Conservation (phyloP, 2,329 filamentous ascomycete species). For the Neocatenulostroma microsporum region DNA sequence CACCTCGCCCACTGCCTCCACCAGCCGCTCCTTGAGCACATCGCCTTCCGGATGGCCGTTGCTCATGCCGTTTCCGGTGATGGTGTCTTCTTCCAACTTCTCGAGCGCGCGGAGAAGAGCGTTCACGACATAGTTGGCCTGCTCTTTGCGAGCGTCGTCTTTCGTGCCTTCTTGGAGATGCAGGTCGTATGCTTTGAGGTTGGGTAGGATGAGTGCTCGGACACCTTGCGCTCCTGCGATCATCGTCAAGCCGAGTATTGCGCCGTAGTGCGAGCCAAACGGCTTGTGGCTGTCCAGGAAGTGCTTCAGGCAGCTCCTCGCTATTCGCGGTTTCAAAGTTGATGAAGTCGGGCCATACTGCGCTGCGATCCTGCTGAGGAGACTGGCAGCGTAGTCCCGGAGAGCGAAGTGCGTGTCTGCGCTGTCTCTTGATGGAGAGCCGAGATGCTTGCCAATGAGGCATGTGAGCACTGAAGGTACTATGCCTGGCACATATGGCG, state of each 20-base stretch:
- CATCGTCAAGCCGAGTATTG: slow-evolving; percentile 68
- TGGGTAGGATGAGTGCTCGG: slow-evolving; percentile 57
- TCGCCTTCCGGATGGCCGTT: slow-evolving; percentile 38
- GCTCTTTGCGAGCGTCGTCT: slow-evolving; percentile 48
- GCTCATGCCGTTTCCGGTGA: slow-evolving; percentile 16
- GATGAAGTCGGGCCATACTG: slow-evolving; percentile 77
- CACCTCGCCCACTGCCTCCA: slow-evolving; percentile 39
- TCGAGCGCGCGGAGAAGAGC: slow-evolving; percentile 51
- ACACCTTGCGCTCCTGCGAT: slow-evolving; percentile 64
- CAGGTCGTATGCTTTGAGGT: slow-evolving; percentile 56
- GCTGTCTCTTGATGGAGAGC: slow-evolving; percentile 42
- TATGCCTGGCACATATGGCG: slow-evolving; percentile 61
- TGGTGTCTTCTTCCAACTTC: slow-evolving; percentile 43
- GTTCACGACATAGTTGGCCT: slow-evolving; percentile 53
- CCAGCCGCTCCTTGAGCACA: slow-evolving; percentile 33
- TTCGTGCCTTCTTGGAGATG: slow-evolving; percentile 50
- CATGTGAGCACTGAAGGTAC: slow-evolving; percentile 88
- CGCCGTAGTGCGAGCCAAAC: slow-evolving; percentile 79
- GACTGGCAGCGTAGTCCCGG: slow-evolving; percentile 72
- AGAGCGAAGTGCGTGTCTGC: slow-evolving; percentile 64
- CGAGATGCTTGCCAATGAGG: slow-evolving; percentile 74
- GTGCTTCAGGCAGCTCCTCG: slow-evolving; percentile 84
- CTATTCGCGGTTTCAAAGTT: slow-evolving; percentile 77
- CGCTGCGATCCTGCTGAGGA: slow-evolving; percentile 69
- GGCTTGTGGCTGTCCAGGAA: slow-evolving; percentile 83